Evolutionary conservation across 805 yeast genomes (phyloP).

Genomic region (Grigorovia humatica): DNA sequence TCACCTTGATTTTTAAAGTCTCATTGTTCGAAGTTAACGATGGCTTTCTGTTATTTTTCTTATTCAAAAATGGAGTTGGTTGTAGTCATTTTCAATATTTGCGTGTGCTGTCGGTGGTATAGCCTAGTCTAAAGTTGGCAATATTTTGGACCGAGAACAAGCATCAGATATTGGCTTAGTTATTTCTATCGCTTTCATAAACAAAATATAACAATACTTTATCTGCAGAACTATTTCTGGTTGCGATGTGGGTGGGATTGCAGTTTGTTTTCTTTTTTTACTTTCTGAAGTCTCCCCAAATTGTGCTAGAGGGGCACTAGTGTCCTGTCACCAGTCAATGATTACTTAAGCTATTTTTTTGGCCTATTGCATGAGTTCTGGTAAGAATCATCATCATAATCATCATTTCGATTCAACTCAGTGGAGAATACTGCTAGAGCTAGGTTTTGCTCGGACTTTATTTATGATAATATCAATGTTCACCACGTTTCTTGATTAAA

Average conservation of each 20-base stretch:
- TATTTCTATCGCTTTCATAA: slow-evolving; percentile 46
- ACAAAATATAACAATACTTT: slow-evolving; percentile 59
- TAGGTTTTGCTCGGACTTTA: slow-evolving; percentile 39
- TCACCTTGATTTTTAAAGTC: slow-evolving; percentile 39
- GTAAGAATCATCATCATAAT: slow-evolving; percentile 38
- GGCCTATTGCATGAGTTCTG: slow-evolving; percentile 66
- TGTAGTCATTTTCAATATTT: slow-evolving; percentile 56
- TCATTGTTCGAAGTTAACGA: slow-evolving; percentile 42
- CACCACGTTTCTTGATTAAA: slow-evolving; percentile 58
- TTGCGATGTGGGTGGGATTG: slow-evolving; percentile 65
- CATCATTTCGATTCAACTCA: slow-evolving; percentile 55
- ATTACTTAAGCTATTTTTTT: slow-evolving; percentile 64
- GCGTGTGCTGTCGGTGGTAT: slow-evolving; percentile 70
- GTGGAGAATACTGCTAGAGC: slow-evolving; percentile 67
- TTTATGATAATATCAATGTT: slow-evolving; percentile 30
- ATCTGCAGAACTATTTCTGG: slow-evolving; percentile 65
- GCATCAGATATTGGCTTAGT: slow-evolving; percentile 49
- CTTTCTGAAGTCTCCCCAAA: slow-evolving; percentile 65
- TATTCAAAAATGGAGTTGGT: slow-evolving; percentile 48
- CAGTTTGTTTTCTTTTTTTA: slow-evolving; percentile 66
- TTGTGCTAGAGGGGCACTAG: slow-evolving; percentile 59
- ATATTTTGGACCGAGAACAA: slow-evolving; percentile 52
- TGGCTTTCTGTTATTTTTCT: slow-evolving; percentile 40
- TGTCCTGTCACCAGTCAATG: slow-evolving; percentile 59
- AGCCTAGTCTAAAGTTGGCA: slow-evolving; percentile 47